A percentile compares a stretch with the other conserved stretches of the same genome.
These are phyloP conservation scores for Bryoerythrophyllum caledonicum DNA, from an alignment of 225 moss, liverwort and hornwort species.

Conservation along the genomic window DNA sequence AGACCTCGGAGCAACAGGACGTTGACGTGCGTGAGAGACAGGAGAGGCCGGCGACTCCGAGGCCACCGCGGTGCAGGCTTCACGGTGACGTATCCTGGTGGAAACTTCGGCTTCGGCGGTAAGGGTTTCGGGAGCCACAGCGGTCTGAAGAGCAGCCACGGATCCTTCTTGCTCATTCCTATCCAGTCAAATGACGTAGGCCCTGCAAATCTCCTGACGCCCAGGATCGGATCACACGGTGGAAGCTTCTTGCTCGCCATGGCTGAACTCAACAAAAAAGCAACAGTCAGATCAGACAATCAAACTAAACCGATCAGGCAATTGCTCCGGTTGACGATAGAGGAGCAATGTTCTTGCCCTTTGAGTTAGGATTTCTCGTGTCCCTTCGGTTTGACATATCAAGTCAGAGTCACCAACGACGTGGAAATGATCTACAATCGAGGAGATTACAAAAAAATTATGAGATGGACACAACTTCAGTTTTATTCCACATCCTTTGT, in stretches of 20 bases:
- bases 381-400: conserved; percentile 18
- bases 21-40: conserved; percentile 30
- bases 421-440: background rate
- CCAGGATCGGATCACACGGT: conserved; percentile 2
- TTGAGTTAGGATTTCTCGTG: conserved; percentile 23
- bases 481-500: background rate
- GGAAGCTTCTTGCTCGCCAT: conserved; percentile 5
- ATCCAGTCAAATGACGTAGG: conserved; percentile 31
- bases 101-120: conserved; percentile 15
- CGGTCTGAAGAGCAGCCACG: conserved; percentile 1
- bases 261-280: background rate
- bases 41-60: conserved; percentile 19
- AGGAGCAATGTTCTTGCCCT: conserved; percentile 19
- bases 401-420: background rate
- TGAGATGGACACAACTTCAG: background rate
- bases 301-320: background rate
- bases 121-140: conserved; percentile 4
- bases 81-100: conserved; percentile 21
- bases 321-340: background rate
- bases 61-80: conserved; percentile 31
- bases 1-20: conserved; percentile 24
- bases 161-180: conserved; percentile 19
- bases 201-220: conserved; percentile 25
- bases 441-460: background rate
- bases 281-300: background rate